These are phyloP conservation scores for Cryptosporidium sp. DNA, from an alignment of 169 alveolate species.

Conservation along the genomic window DNA sequence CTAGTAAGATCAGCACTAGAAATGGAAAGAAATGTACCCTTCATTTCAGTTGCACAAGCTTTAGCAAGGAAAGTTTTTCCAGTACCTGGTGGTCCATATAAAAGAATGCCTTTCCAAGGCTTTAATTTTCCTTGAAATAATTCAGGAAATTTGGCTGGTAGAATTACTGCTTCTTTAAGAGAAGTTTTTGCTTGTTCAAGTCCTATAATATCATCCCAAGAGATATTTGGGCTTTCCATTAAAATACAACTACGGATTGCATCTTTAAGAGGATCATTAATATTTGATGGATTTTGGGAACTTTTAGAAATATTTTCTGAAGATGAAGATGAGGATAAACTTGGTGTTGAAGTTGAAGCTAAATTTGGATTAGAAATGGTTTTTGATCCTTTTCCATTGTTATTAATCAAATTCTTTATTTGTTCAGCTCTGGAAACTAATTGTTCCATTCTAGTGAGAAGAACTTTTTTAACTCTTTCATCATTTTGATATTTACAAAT, in stretches of 20 bases:
- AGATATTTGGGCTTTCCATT: slow-evolving; percentile 91
- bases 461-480: slow-evolving; percentile 42
- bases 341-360: background rate
- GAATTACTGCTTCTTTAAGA: slow-evolving; percentile 94
- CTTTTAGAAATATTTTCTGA: background rate
- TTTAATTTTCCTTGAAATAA: slow-evolving; percentile 90
- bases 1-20: slow-evolving; percentile 97
- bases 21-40: slow-evolving; percentile 94
- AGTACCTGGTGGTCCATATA: slow-evolving; percentile 98
- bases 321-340: no score
- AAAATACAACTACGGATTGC: slow-evolving; percentile 85
- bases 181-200: slow-evolving; percentile 93
- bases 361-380: background rate
- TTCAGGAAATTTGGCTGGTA: slow-evolving; percentile 95
- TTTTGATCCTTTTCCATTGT: background rate
- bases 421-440: slow-evolving; percentile 68
- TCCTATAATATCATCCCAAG: slow-evolving; percentile 97
- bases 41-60: slow-evolving; percentile 99
- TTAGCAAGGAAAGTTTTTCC: slow-evolving; percentile 99
- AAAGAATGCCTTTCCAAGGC: slow-evolving; percentile 92
- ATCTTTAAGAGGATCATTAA: slow-evolving; percentile 77
- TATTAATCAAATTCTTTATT: slow-evolving; percentile 34
- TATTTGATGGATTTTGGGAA: background rate
- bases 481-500: slow-evolving; percentile 64
- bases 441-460: slow-evolving; percentile 70